phyloP scores from a whole-genome alignment of 176 grass and related monocot species.

The Musa troglodytarum region DNA sequence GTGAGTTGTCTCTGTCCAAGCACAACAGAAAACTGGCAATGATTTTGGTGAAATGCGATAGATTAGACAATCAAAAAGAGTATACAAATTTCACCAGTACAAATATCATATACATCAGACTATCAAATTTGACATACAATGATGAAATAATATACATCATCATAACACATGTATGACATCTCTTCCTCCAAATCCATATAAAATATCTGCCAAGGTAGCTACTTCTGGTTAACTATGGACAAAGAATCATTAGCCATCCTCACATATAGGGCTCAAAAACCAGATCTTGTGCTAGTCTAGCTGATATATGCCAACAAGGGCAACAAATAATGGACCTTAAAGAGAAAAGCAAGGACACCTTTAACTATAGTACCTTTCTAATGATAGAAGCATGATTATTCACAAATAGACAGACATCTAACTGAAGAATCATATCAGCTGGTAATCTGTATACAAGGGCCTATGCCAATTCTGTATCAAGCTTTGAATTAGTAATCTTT shows the following conservation, averaged over 20 bases:
- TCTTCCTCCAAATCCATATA: neutral
- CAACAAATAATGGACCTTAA: neutral
- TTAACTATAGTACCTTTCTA: neutral
- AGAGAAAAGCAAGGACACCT: neutral
- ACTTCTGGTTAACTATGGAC: neutral
- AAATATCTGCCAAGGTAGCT: neutral
- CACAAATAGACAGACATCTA: slow-evolving; percentile 1
- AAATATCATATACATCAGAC: neutral
- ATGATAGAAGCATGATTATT: slow-evolving; percentile 7
- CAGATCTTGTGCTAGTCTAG: neutral
- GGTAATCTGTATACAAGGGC: too few relatives aligned
- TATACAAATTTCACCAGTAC: neutral
- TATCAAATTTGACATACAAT: neutral
- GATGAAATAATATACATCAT: neutral
- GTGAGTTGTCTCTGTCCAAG: too few relatives aligned
- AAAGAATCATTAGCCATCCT: neutral
- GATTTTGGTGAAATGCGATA: too few relatives aligned
- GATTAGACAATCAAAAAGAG: neutral
- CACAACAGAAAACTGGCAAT: too few relatives aligned
- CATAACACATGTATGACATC: neutral
- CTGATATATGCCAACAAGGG: neutral
- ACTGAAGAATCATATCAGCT: slow-evolving; percentile 9
- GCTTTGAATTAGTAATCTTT: neutral
- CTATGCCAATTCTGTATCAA: neutral
- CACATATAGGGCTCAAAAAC: neutral